phyloP scores from a whole-genome alignment of 345 rosid genomes.

The Pseudoturritis turrita region DNA sequence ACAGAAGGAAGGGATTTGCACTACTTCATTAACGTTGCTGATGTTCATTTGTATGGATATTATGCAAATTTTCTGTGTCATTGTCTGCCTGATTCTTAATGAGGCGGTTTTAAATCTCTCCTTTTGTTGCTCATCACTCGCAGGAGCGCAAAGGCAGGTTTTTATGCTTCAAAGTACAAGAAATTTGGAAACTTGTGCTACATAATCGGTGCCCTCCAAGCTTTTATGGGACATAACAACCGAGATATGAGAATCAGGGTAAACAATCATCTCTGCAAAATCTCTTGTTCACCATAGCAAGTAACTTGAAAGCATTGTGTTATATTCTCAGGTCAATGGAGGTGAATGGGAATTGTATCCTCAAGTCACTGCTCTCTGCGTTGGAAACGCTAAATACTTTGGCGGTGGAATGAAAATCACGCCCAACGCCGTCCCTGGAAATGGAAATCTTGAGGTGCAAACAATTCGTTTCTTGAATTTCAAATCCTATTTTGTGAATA shows the following conservation, averaged over 20 bases:
- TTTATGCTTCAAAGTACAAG: constrained; percentile 87
- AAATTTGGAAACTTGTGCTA: constrained; percentile 82
- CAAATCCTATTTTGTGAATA: neutral
- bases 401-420: constrained; percentile 99
- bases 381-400: constrained; percentile 93
- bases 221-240: constrained; percentile 75
- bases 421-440: constrained; percentile 78
- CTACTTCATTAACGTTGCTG: constrained; percentile 92
- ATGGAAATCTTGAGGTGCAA: constrained; percentile 72
- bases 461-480: neutral
- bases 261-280: neutral
- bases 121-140: constrained; percentile 19
- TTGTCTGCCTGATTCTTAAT: neutral
- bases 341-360: constrained; percentile 79
- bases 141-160: constrained; percentile 99
- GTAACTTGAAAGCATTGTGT: constrained; percentile 15
- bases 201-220: constrained; percentile 84
- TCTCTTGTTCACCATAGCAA: neutral
- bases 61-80: constrained; percentile 1
- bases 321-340: constrained; percentile 49
- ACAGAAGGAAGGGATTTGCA: constrained; percentile 54
- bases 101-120: constrained; percentile 7
- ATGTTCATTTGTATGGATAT: constrained; percentile 82
- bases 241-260: constrained; percentile 80
- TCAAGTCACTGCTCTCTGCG: constrained; percentile 83